Evolutionary conservation across 1,284 basidiomycete species (phyloP).

Genomic region (Moesziomyces sp.): DNA sequence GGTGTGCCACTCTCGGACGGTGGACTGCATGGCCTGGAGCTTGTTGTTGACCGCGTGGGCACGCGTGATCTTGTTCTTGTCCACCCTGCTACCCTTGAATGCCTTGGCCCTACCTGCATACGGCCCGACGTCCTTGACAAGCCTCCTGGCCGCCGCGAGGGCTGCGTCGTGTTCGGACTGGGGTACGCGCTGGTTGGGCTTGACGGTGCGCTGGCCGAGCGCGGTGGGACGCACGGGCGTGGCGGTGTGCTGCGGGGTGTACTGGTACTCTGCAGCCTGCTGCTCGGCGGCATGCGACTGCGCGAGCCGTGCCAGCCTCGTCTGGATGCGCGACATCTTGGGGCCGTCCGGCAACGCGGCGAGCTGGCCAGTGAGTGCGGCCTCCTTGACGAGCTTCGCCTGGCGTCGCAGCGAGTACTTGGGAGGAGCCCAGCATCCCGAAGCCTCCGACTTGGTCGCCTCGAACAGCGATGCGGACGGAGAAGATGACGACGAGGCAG

Average conservation of each 20-base stretch:
- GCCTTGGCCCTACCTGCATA: slow-evolving; percentile 50
- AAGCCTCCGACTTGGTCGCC: slow-evolving; percentile 14
- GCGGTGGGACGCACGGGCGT: background rate
- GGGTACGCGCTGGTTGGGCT: slow-evolving; percentile 15
- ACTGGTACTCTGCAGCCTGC: slow-evolving; percentile 17
- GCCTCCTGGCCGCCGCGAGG: slow-evolving; percentile 17
- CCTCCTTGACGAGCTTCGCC: slow-evolving; percentile 45
- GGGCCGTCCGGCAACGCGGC: slow-evolving; percentile 24
- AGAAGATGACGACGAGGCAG: background rate
- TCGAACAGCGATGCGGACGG: slow-evolving; percentile 24
- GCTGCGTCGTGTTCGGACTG: slow-evolving; percentile 21
- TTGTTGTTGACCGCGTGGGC: slow-evolving; percentile 21
- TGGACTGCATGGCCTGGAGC: slow-evolving; percentile 39
- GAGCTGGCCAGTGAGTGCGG: slow-evolving; percentile 19
- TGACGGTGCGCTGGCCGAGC: slow-evolving; percentile 11
- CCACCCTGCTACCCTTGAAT: slow-evolving; percentile 55
- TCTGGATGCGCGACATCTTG: slow-evolving; percentile 16
- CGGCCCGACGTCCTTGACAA: slow-evolving; percentile 38
- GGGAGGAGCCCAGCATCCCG: slow-evolving; percentile 53
- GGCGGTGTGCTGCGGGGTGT: slow-evolving; percentile 3
- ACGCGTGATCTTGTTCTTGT: slow-evolving; percentile 31
- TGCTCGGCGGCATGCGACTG: slow-evolving; percentile 27
- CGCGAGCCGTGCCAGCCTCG: slow-evolving; percentile 24
- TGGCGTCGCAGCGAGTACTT: slow-evolving; percentile 51
- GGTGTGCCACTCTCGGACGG: slow-evolving; percentile 45